phyloP scores from a whole-genome alignment of 768 basidiomycete species.

The Exidia glandulosa region DNA sequence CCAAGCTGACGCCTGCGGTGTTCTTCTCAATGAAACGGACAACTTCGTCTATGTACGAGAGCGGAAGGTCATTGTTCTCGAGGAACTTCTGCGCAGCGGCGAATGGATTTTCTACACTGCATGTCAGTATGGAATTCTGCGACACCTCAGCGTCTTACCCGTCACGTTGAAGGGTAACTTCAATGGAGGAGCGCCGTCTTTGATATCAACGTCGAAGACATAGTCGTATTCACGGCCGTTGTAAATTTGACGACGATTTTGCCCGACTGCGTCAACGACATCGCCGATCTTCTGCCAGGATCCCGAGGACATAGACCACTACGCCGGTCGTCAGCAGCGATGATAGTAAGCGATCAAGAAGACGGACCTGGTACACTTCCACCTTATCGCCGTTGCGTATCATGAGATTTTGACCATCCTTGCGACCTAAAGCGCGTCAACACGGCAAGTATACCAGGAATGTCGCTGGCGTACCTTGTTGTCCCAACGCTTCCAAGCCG shows the following conservation, averaged over 20 bases:
- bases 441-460: not conserved
- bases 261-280: conserved; percentile 89
- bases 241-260: conserved; percentile 82
- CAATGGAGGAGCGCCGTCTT: conserved; percentile 83
- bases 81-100: conserved; percentile 84
- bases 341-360: not conserved
- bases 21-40: conserved; percentile 92
- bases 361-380: conserved; percentile 81
- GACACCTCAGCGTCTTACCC: conserved; percentile 36
- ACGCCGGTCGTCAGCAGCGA: conserved; percentile 3
- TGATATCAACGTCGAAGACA: conserved; percentile 96
- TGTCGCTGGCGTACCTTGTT: conserved; percentile 45
- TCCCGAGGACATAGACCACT: conserved; percentile 69
- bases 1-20: conserved; percentile 62
- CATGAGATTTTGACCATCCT: conserved; percentile 90
- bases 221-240: conserved; percentile 95
- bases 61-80: conserved; percentile 68
- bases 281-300: conserved; percentile 93
- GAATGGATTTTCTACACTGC: conserved; percentile 75
- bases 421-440: conserved; percentile 48
- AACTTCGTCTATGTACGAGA: conserved; percentile 78
- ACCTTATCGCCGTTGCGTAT: conserved; percentile 67
- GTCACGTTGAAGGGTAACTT: conserved; percentile 89
- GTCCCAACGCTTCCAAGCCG: conserved; percentile 65
- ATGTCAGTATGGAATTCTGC: not conserved